Conservation (phyloP, 345 rosid species). For the Arabis alpina region DNA sequence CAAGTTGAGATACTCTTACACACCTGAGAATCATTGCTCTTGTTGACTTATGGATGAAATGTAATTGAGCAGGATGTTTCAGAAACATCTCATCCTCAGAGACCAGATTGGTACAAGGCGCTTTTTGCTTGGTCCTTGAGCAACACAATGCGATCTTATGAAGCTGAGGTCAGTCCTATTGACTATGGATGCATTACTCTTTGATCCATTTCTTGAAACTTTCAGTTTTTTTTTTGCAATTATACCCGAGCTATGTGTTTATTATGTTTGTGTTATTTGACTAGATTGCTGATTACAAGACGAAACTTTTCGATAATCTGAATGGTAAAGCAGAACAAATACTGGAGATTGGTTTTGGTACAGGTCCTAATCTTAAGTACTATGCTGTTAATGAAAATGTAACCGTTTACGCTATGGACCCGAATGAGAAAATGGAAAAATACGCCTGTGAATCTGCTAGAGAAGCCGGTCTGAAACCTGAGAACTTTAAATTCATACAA, state of each 20-base stretch:
- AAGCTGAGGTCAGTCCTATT: constrained; percentile 60
- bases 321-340: constrained; percentile 60
- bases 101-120: constrained; percentile 80
- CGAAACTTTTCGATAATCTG: constrained; percentile 55
- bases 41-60: too few species aligned
- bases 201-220: constrained; percentile 1
- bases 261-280: constrained; percentile 13
- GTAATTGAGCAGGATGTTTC: constrained; percentile 45
- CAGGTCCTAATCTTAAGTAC: constrained; percentile 78
- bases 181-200: constrained; percentile 8
- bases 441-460: constrained; percentile 60
- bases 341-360: constrained; percentile 78
- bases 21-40: constrained; percentile 13
- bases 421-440: constrained; percentile 68
- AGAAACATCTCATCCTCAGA: constrained; percentile 62
- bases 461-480: constrained; percentile 60
- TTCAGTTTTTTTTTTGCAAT: too few species aligned
- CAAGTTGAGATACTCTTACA: too few species aligned
- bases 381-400: constrained; percentile 51
- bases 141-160: constrained; percentile 56
- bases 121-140: constrained; percentile 58
- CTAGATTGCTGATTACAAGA: constrained; percentile 63
- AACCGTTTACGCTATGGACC: constrained; percentile 67
- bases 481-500: constrained; percentile 64
- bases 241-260: not conserved